phyloP scores from a whole-genome alignment of 164 flowering plant genomes.

The Houttuynia cordata region DNA sequence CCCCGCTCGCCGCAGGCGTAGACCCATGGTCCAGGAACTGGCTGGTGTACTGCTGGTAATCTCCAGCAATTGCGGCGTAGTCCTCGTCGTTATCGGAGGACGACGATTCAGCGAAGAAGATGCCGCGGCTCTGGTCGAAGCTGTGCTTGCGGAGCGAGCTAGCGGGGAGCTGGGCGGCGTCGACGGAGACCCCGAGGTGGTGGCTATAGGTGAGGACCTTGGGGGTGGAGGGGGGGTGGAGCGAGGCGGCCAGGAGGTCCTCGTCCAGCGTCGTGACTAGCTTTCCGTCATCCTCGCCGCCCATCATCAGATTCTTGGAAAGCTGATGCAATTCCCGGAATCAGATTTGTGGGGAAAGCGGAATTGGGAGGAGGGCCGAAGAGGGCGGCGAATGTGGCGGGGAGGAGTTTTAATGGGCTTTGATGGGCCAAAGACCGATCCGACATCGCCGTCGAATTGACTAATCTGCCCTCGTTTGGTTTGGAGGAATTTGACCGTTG shows the following conservation, averaged over 20 bases:
- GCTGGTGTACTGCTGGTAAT: constrained; percentile 3
- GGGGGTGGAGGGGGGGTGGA: constrained; percentile 10
- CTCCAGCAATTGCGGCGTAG: not conserved
- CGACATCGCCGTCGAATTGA: no score
- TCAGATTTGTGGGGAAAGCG: no score
- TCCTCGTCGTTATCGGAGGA: constrained; percentile 34
- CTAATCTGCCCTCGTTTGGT: no score
- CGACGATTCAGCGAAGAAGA: constrained; percentile 17
- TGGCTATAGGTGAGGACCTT: constrained; percentile 51
- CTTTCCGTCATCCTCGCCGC: not conserved
- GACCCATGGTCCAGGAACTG: constrained; percentile 6
- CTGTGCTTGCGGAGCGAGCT: constrained; percentile 56
- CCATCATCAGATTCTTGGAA: not conserved
- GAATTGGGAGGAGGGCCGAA: no score
- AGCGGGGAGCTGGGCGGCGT: not conserved
- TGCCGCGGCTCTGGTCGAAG: constrained; percentile 41
- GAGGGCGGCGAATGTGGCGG: no score
- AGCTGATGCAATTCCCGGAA: no score
- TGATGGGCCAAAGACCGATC: no score
- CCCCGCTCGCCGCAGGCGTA: constrained; percentile 7
- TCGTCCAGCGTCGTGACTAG: not conserved
- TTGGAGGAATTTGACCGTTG: no score
- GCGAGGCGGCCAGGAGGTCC: constrained; percentile 9
- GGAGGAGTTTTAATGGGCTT: no score
- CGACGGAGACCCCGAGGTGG: constrained; percentile 17